Base-by-base conservation (phyloP, 148 eudicot genomes). In the Arctostaphylos glauca region DNA sequence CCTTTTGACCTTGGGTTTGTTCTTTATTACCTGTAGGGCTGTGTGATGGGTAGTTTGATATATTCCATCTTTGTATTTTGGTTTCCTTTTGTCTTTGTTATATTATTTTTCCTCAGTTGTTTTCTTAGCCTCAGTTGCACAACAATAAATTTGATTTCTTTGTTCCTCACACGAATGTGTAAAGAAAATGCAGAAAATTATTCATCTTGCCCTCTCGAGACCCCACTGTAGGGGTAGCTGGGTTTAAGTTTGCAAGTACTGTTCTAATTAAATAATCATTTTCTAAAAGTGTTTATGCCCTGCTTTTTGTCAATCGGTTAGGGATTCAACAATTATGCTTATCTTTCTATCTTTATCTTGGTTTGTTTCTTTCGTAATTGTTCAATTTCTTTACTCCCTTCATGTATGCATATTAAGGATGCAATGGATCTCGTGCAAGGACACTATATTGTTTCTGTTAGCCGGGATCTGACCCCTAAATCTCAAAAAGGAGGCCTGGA, bases 391-490 rank as follows among this genome's bases (percentile, higher is more conserved):
- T 80, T 15, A 38, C 7, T 50, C 21, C 58, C 43, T 31, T 80
- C 77, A 6, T 18, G 21, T 76, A 68, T 64, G 38, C 64, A 76
- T 68, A 52, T 92, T 85, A 85, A 96, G 99, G 99, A 96, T 85
- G 95, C 99, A 56, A 94, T 92, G 83, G 99, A 96, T 88, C 89
- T 96, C 71, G 83, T 94, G 49, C 99, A 96, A 87, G 99, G 99
- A 68, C 91, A 96, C 80, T 96, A 88, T 81, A 96, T 93, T 85
- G 93, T 91, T 81, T 92, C 97, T 72, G 93, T 92, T 46, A 86
- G 93, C 84, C 89, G 95, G 58, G 93, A 92, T 80, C 77, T 89
- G 87, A 81, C 89, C 72, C 87, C 95, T 48, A 87, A 90, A 78
- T 86, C 93, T 56, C 81, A 87, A 80, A 92, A 91, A 80, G 89